Conservation (phyloP, 2,329 filamentous ascomycete species). For the Cladophialophora bantiana region DNA sequence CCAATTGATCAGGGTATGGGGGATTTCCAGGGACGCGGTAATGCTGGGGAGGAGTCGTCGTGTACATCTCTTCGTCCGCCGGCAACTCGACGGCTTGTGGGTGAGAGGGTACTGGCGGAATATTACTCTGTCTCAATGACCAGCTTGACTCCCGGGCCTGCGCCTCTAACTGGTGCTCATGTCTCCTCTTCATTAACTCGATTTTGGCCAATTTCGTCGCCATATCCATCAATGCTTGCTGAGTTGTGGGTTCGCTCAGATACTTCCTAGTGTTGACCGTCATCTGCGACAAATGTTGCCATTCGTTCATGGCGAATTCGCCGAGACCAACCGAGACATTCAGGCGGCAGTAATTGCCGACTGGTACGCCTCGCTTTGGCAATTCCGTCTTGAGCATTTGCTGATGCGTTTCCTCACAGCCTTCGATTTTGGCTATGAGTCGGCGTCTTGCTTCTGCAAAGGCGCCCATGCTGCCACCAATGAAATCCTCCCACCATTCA, state of each 20-base stretch:
- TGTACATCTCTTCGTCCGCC: constrained; percentile 57
- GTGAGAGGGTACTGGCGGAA: constrained; percentile 50
- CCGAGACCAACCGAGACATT: constrained; percentile 94
- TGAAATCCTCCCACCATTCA: constrained; percentile 91
- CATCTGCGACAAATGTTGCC: constrained; percentile 92
- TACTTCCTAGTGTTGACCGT: constrained; percentile 90
- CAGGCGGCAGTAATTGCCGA: constrained; percentile 92
- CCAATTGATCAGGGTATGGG: constrained; percentile 36
- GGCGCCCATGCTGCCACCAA: constrained; percentile 73
- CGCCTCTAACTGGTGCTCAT: constrained; percentile 54
- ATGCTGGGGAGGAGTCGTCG: constrained; percentile 40
- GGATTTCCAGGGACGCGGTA: constrained; percentile 47
- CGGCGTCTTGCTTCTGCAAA: constrained; percentile 88
- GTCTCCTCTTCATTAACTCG: constrained; percentile 74
- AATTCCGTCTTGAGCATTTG: constrained; percentile 83
- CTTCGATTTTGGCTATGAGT: constrained; percentile 91
- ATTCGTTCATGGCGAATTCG: constrained; percentile 99
- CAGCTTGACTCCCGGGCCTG: constrained; percentile 43
- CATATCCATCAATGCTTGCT: constrained; percentile 77
- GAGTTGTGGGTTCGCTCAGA: constrained; percentile 74
- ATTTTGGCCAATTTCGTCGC: constrained; percentile 85
- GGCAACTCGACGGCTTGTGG: constrained; percentile 66
- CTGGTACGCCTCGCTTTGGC: constrained; percentile 76
- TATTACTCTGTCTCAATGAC: constrained; percentile 42
- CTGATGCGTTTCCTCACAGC: constrained; percentile 88